Evolutionary conservation across 129 eudicot species (phyloP).

Genomic region (Gnaphalium uliginosum): DNA sequence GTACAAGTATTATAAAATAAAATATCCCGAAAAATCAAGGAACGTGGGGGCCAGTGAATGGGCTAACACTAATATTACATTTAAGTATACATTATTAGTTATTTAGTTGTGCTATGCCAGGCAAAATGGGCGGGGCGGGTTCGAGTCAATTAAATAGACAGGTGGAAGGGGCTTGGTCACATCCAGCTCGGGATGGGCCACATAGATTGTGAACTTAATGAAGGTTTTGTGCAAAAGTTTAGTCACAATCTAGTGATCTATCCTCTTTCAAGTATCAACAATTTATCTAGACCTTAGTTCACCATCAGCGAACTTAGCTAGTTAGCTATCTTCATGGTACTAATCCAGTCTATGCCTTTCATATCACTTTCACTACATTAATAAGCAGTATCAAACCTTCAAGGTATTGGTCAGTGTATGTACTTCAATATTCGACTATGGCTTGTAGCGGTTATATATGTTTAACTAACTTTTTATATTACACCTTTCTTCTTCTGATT

Average conservation of each 20-base stretch:
- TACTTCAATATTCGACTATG: not conserved
- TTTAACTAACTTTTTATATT: not conserved
- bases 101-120: not conserved
- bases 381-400: not conserved
- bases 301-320: no score
- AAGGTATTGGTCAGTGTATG: not conserved
- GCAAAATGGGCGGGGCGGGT: not conserved
- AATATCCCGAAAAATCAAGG: no score
- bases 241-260: no score
- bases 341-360: not conserved
- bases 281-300: no score
- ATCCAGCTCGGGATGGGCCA: not conserved
- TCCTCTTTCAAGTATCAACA: no score
- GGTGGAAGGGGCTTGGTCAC: not conserved
- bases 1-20: no score
- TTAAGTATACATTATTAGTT: no score
- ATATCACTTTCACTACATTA: conserved; percentile 8
- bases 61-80: no score
- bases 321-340: no score
- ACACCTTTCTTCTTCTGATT: not conserved
- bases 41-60: no score
- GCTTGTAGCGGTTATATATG: not conserved
- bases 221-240: no score
- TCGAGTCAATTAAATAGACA: not conserved
- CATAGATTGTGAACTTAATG: not conserved